Evolutionary conservation across 495 filamentous ascomycete species (phyloP), one percentile per base, ranked within the genome.

Genomic region (Cryomyces antarcticus): DNA sequence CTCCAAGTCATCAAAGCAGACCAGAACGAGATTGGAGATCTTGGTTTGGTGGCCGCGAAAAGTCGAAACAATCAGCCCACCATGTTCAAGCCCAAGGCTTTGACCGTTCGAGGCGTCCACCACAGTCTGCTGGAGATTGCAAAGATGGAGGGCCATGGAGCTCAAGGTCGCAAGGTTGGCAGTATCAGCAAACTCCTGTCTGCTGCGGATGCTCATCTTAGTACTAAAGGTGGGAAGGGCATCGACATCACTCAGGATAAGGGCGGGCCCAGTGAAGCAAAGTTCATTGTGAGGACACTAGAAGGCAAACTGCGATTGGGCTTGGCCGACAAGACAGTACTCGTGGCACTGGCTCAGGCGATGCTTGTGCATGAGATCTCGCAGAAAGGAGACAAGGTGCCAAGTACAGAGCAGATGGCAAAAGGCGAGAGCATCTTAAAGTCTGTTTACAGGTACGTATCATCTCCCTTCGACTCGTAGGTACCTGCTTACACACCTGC

Each of bases 121-220:
- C 78, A 93, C 59, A 81, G 83, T 7, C 58, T 97, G 28, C 80
- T 96, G 62, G 75, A 65, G 11, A 93, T 97, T 50, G 92, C 89
- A 28, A 92, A 77, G 5, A 69, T 82, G 27, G 72, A 78, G 48
- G 89, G 89, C 5, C 80, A 86, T 55, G 88, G 88, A 36, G 75
- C 84, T 27, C 89, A 97, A 51, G 76, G 76, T 28, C 75, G 82
- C 41, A 97, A 97, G 59, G 80, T 96, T 30, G 84, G 84, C 24
- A 76, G 78, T 6, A 97, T 97, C 60, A 96, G 93, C 59, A 94
- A 94, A 57, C 64, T 97, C 9, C 63, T 97, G 10, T 84, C 92
- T 10, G 72, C 86, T 31, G 83, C 89, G 4, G 87, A 95, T 60
- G 62, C 76, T 6, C 63, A 73, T 30, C 64, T 64, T 5, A 68